Base-by-base conservation (phyloP, 148 eudicot genomes). In the Rhododendron vialii region DNA sequence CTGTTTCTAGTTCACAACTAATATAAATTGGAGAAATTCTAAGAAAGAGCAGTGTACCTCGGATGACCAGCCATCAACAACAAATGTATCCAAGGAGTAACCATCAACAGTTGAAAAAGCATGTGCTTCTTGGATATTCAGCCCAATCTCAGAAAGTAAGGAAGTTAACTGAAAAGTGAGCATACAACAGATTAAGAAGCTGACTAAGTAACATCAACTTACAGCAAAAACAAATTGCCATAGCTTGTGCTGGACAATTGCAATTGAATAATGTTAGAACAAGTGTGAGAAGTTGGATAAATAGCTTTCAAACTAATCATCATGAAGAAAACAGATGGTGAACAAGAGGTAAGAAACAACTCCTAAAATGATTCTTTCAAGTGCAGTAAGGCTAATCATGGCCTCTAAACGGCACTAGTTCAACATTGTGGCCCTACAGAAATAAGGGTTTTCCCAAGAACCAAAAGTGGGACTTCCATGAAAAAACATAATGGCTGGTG, bases 61-160 rank as follows among this genome's bases (percentile, higher is more conserved):
- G 77, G 73, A 84, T 50, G 89, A 88, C 95, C 95, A 93, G 73
- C 95, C 92, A 86, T 93, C 91, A 86, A 92, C 90, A 63, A 92
- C 92, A 88, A 93, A 92, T 74, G 90, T 92, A 90, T 89, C 92
- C 77, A 93, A 87, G 77, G 95, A 92, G 89, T 86, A 93, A 80
- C 95, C 95, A 81, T 93, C 95, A 47, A 67, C 80, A 80, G 95
- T 93, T 83, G 93, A 93, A 86, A 91, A 92, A 35, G 95, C 95
- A 86, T 93, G 95, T 85, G 92, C 93, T 90, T 93, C 95, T 87
- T 90, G 92, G 63, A 93, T 93, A 89, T 93, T 90, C 89, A 93
- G 91, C 84, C 91, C 92, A 88, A 92, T 85, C 87, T 93, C 95
- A 86, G 93, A 89, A 76, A 93, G 87, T 5, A 93, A 86, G 77